A percentile compares a stretch with the other conserved stretches of the same genome.
These are phyloP conservation scores for Aureobasidium lini DNA, from an alignment of 2,329 filamentous ascomycete genomes.

Conservation along the genomic window DNA sequence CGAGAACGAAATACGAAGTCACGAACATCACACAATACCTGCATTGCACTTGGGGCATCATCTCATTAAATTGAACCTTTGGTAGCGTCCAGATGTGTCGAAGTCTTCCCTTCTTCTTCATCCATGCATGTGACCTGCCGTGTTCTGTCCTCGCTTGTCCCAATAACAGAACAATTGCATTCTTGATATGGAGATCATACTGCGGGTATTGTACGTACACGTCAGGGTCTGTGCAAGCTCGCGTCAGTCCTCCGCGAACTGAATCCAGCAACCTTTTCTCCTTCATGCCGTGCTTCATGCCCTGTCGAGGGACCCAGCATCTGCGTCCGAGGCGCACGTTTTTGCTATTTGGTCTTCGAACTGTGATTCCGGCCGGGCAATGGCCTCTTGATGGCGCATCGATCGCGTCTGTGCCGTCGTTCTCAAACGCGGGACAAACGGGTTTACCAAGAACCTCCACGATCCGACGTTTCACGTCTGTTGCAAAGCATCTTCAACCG, in stretches of 20 bases:
- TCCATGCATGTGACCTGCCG: background rate
- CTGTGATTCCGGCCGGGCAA: background rate
- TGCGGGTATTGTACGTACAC: background rate
- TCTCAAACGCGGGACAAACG: conserved; percentile 11
- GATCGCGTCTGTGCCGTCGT: background rate
- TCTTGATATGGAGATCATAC: background rate
- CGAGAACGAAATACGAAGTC: background rate
- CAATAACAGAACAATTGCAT: conserved; percentile 4
- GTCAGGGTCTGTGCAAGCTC: background rate
- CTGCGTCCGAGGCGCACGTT: conserved; percentile 3
- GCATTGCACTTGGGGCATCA: background rate
- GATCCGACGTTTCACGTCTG: conserved; percentile 13
- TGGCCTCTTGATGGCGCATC: background rate
- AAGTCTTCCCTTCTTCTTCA: background rate
- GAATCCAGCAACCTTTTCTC: background rate
- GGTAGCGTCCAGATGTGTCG: background rate
- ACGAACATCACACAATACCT: conserved; percentile 6
- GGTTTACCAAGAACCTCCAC: background rate
- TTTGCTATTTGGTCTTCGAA: background rate
- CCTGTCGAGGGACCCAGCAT: background rate
- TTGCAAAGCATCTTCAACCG: background rate
- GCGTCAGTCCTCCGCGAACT: background rate
- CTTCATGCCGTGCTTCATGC: background rate
- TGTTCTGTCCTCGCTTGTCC: background rate
- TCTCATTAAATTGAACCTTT: background rate